Evolutionary conservation across 2,329 filamentous ascomycete species (phyloP).

Genomic region (Didymella pomorum): DNA sequence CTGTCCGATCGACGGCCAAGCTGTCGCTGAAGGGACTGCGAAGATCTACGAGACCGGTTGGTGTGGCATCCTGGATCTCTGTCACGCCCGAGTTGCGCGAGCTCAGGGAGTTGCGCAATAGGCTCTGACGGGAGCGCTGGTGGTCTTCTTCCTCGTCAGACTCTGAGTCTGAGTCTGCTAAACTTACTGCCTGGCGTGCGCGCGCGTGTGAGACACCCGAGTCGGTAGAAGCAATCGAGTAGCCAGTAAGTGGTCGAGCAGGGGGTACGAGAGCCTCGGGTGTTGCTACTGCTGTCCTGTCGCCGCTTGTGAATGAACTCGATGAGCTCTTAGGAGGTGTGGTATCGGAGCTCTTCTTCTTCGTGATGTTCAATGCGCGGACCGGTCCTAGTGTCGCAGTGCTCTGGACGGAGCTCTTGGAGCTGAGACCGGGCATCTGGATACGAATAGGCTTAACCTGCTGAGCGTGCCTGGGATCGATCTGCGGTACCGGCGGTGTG

Average conservation of each 20-base stretch:
- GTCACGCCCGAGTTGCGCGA: slow-evolving; percentile 43
- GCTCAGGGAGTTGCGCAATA: slow-evolving; percentile 38
- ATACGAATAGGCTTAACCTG: slow-evolving; percentile 46
- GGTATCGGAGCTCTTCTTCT: slow-evolving; percentile 43
- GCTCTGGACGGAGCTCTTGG: slow-evolving; percentile 48
- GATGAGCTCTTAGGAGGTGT: slow-evolving; percentile 42
- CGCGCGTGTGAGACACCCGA: slow-evolving; percentile 45
- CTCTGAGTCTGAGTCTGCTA: slow-evolving; percentile 43
- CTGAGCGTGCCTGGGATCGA: slow-evolving; percentile 65
- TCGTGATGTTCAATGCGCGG: slow-evolving; percentile 56
- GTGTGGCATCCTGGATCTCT: slow-evolving; percentile 49
- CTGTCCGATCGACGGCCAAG: slow-evolving; percentile 32
- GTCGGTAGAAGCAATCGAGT: slow-evolving; percentile 44
- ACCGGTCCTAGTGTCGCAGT: slow-evolving; percentile 54
- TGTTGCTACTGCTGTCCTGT: slow-evolving; percentile 36
- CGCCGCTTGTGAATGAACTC: slow-evolving; percentile 28
- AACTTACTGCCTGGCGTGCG: slow-evolving; percentile 35
- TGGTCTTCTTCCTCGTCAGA: slow-evolving; percentile 47
- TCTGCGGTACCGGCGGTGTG: slow-evolving; percentile 75
- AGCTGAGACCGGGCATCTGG: slow-evolving; percentile 53
- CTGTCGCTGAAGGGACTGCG: slow-evolving; percentile 48
- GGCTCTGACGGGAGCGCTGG: slow-evolving; percentile 41
- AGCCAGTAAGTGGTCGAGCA: slow-evolving; percentile 41
- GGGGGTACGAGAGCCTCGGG: slow-evolving; percentile 36
- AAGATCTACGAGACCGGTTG: slow-evolving; percentile 33